Conservation (phyloP, 345 rosid genomes). For the Populus ilicifolia region DNA sequence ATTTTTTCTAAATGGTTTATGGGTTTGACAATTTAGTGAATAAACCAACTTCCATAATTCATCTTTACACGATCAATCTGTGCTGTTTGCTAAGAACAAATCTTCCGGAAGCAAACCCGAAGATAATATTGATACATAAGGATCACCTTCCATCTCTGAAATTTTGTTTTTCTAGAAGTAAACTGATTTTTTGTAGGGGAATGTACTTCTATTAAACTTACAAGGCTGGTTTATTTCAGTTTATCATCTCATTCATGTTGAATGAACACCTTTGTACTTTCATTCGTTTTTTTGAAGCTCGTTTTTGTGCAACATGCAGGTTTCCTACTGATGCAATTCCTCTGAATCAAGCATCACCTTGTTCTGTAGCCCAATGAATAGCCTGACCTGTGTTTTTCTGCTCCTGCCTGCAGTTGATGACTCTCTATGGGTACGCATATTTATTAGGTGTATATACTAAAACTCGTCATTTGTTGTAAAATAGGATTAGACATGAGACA, state of each 20-base stretch:
- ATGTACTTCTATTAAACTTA: too few species aligned
- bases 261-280: too few species aligned
- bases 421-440: not conserved
- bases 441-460: not conserved
- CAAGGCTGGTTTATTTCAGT: too few species aligned
- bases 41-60: not conserved
- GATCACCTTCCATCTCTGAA: not conserved
- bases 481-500: not conserved
- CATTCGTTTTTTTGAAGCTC: not conserved
- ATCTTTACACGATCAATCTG: not conserved
- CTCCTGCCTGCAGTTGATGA: not conserved
- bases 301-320: slow-evolving; percentile 12
- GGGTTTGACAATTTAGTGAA: not conserved
- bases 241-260: too few species aligned
- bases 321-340: slow-evolving; percentile 1
- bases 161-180: not conserved
- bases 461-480: not conserved
- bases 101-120: not conserved
- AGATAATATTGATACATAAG: not conserved
- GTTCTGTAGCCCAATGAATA: slow-evolving; percentile 10
- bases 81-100: not conserved
- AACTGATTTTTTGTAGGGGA: not conserved
- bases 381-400: not conserved
- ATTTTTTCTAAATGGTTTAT: not conserved
- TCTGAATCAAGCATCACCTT: slow-evolving; percentile 21